Evolutionary conservation across 148 eudicot species (phyloP), one percentile per base, ranked within the genome.

Genomic region (Rhododendron simsii): DNA sequence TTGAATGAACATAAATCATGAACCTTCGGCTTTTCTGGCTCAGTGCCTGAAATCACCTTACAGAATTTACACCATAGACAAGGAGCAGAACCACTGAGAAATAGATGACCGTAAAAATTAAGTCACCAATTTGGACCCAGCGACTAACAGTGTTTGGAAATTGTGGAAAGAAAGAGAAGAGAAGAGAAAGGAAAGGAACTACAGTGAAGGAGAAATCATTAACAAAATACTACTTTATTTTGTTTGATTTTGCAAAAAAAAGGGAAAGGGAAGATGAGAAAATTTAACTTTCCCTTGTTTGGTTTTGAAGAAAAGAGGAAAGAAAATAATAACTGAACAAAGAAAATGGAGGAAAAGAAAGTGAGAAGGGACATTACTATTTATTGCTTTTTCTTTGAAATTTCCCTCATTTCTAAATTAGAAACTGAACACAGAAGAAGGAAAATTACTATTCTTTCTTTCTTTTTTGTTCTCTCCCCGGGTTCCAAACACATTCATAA

Each of bases 1-100:
- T 97, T 4, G 99, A 94, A 91, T 97, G 99, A 88, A 97, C 99
- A 80, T 97, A 95, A 57, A 97, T 94, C 99, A 95, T 97, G 91
- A 97, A 97, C 84, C 98, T 93, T 77, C 98, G 88, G 88, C 86
- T 87, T 85, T 91, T 97, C 82, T 92, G 89, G 84, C 98, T 85
- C 73, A 90, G 85, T 85, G 92, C 98, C 99, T 97, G 73, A 81
- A 89, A 84, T 47, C 37, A 45, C 59, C 74, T 75, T 67, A 35
- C 33, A 84, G 45, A 65, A 51, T 80, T 57, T 53, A 80, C 82
- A 80, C 35, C 83, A 16, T 80, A 35, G 48, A 81, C 35, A 33
- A 28, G 6, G 44, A 21, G 44, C 13, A 1, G 35, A 48, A 80
- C n/a, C 18, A 30, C 63, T 13, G 33, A 33, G 35, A 47, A 26